Conservation (phyloP, 176 grass and related monocot genomes). For the Poa annua region DNA sequence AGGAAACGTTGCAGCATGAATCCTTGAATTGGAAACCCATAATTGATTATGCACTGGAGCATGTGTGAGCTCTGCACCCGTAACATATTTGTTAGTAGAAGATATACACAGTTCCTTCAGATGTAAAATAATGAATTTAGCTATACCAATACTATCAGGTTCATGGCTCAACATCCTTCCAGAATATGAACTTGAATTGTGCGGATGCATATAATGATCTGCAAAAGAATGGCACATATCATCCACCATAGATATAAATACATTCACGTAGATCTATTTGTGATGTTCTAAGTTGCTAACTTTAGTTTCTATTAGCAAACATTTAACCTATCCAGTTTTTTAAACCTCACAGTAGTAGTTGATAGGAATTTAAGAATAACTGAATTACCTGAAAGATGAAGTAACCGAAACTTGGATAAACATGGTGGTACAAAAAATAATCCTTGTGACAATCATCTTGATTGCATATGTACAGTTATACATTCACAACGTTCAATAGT, state of each 20-base stretch:
- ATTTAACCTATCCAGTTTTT: neutral
- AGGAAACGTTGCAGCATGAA: too few relatives aligned
- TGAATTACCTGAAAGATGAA: conserved; percentile 20
- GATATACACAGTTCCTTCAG: neutral
- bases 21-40: too few relatives aligned
- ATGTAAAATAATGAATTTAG: neutral
- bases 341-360: neutral
- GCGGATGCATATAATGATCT: conserved; percentile 8
- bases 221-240: neutral
- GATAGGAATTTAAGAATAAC: conserved; percentile 3
- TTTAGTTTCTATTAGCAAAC: conserved; percentile 12
- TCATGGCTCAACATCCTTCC: conserved; percentile 12
- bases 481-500: conserved; percentile 6
- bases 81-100: too few relatives aligned
- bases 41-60: too few relatives aligned
- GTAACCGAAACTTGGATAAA: conserved; percentile 29
- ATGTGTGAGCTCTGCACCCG: too few relatives aligned
- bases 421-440: conserved; percentile 1
- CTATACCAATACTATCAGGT: conserved; percentile 19
- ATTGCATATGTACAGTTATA: neutral
- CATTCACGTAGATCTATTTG: neutral
- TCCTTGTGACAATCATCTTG: conserved; percentile 7
- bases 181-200: conserved; percentile 30
- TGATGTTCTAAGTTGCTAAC: neutral
- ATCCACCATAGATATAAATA: conserved; percentile 2